These are phyloP conservation scores for Tolypocladium capitatum DNA, from an alignment of 2,329 filamentous ascomycete genomes.

Conservation along the genomic window DNA sequence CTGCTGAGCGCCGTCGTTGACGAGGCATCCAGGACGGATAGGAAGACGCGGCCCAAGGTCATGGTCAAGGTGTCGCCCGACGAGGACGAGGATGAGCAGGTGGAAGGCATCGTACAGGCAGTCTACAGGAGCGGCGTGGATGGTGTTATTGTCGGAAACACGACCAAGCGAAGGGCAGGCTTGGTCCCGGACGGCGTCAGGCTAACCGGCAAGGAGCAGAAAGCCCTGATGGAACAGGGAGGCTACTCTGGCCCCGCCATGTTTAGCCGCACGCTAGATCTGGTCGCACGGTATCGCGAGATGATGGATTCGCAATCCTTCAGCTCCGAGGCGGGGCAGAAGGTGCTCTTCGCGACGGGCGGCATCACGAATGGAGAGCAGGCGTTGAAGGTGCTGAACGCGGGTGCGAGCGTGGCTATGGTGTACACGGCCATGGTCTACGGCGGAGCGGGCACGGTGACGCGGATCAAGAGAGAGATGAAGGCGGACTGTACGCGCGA, in stretches of 20 bases:
- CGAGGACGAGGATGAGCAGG: slow-evolving; percentile 73
- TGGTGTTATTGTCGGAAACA: slow-evolving; percentile 94
- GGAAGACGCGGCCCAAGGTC: slow-evolving; percentile 54
- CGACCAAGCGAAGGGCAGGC: slow-evolving; percentile 69
- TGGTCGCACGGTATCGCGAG: slow-evolving; percentile 69
- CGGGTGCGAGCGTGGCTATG: slow-evolving; percentile 83
- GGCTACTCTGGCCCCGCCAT: slow-evolving; percentile 86
- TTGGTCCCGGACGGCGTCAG: slow-evolving; percentile 53
- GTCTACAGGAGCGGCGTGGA: slow-evolving; percentile 77
- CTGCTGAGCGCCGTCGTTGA: slow-evolving; percentile 73
- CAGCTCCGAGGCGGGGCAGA: slow-evolving; percentile 31
- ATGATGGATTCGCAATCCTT: slow-evolving; percentile 42
- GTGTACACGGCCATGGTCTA: slow-evolving; percentile 70
- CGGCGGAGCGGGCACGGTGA: slow-evolving; percentile 49
- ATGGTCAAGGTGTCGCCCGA: slow-evolving; percentile 99
- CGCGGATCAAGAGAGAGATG: slow-evolving; percentile 53
- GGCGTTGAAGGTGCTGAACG: slow-evolving; percentile 68
- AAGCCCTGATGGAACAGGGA: slow-evolving; percentile 60
- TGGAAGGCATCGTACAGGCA: slow-evolving; percentile 78
- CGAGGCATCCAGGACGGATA: slow-evolving; percentile 55
- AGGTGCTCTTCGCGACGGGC: slow-evolving; percentile 86
- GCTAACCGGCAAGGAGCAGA: slow-evolving; percentile 53
- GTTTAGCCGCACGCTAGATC: slow-evolving; percentile 63
- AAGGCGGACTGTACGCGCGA: no score
- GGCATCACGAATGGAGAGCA: slow-evolving; percentile 83